Percentiles rank a stretch among this genome's conserved stretches.
These are phyloP conservation scores for Daucus carota DNA, from an alignment of 129 eudicot genomes.

Conservation along the genomic window DNA sequence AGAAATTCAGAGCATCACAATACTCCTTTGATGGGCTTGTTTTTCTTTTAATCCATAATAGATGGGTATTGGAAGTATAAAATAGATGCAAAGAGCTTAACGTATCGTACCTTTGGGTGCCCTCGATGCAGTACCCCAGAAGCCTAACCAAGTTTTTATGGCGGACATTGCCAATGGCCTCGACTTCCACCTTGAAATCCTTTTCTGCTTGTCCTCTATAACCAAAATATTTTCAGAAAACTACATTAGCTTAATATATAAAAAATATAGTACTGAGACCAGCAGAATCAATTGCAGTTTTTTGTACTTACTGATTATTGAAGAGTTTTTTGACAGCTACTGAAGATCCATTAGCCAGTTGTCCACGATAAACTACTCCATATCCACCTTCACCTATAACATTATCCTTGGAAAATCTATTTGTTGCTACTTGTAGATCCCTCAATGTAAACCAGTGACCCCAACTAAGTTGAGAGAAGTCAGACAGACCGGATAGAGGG, in stretches of 20 bases:
- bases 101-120: constrained; percentile 26
- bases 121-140: constrained; percentile 33
- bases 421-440: constrained; percentile 27
- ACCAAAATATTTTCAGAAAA: not conserved
- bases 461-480: constrained; percentile 71
- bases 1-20: not conserved
- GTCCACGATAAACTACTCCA: constrained; percentile 28
- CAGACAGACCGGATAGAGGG: constrained; percentile 67
- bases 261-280: too few relatives aligned
- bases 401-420: constrained; percentile 25
- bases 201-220: constrained; percentile 33
- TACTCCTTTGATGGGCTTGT: not conserved
- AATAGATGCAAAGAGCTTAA: constrained; percentile 1
- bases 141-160: constrained; percentile 31
- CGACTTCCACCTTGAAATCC: constrained; percentile 32
- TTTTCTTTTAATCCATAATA: not conserved
- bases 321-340: constrained; percentile 27
- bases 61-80: not conserved
- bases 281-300: not conserved
- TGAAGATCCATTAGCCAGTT: constrained; percentile 14
- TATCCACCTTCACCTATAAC: constrained; percentile 38
- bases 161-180: constrained; percentile 32
- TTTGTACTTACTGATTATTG: constrained; percentile 24
- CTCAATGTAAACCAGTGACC: constrained; percentile 29
- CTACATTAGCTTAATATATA: not conserved